Evolutionary conservation across 148 eudicot species (phyloP).

Genomic region (Amaranthus cruentus): DNA sequence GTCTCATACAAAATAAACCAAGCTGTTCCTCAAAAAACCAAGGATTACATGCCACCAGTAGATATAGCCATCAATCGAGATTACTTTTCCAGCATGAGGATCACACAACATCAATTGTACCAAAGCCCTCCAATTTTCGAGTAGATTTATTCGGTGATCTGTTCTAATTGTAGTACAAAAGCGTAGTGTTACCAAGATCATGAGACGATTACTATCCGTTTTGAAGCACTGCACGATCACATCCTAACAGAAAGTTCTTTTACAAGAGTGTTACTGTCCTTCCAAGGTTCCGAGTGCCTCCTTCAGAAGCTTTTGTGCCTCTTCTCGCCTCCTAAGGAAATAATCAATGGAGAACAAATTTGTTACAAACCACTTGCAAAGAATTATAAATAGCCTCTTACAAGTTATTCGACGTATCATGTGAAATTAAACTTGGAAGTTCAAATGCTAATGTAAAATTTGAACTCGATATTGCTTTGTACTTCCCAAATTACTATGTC

Average conservation of each 20-base stretch:
- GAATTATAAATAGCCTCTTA: not conserved
- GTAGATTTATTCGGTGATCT: not conserved
- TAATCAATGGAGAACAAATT: not conserved
- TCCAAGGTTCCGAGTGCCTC: conserved; percentile 80
- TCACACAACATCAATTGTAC: conserved; percentile 2
- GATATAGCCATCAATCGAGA: too few species aligned
- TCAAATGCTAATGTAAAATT: not conserved
- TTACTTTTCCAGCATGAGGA: not conserved
- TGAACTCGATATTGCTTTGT: not conserved
- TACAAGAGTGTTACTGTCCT: conserved; percentile 35
- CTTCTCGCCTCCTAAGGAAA: conserved; percentile 71
- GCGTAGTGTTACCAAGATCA: not conserved
- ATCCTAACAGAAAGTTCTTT: not conserved
- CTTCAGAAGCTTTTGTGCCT: conserved; percentile 68
- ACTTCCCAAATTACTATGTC: not conserved
- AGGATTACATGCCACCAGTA: too few species aligned
- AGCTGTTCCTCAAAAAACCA: too few species aligned
- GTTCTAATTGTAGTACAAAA: not conserved
- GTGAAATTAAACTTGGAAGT: not conserved
- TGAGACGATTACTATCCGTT: not conserved
- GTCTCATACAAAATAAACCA: too few species aligned
- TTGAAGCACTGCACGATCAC: not conserved
- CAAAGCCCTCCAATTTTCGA: not conserved
- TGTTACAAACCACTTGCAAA: not conserved
- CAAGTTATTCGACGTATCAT: not conserved